These are phyloP conservation scores for Talaromyces marneffei DNA, from an alignment of 2,329 filamentous ascomycete genomes.

Conservation along the genomic window DNA sequence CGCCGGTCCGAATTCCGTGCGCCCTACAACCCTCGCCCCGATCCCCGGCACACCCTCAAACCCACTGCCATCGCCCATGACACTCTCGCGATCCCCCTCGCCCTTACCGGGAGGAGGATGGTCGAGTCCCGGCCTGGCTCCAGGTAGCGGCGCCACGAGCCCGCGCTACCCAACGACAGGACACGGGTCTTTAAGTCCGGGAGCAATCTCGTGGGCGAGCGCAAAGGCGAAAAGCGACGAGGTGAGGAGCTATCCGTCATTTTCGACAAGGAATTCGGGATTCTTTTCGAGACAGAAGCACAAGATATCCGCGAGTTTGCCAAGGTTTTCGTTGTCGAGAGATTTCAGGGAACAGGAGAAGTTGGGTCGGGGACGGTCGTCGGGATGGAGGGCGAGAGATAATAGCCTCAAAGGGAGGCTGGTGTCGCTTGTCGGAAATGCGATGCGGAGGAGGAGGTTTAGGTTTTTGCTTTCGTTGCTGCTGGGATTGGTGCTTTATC, in stretches of 20 bases:
- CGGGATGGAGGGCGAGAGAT: constrained; percentile 42
- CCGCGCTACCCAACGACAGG: constrained; percentile 43
- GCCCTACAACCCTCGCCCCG: constrained; percentile 26
- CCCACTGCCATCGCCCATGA: constrained; percentile 59
- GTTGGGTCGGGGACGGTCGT: constrained; percentile 50
- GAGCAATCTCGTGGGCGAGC: constrained; percentile 69
- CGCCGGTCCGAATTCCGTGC: constrained; percentile 14
- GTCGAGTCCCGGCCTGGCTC: constrained; percentile 74
- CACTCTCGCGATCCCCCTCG: constrained; percentile 79
- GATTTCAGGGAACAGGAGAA: constrained; percentile 75
- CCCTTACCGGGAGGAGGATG: constrained; percentile 79
- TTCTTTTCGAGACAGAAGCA: constrained; percentile 84
- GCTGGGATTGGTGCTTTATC: constrained; percentile 54
- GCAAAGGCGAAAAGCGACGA: constrained; percentile 71
- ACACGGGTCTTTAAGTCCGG: constrained; percentile 19
- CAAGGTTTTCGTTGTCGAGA: constrained; percentile 57
- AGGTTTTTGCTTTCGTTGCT: constrained; percentile 56
- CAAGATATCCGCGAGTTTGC: constrained; percentile 71
- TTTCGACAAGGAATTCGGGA: constrained; percentile 73
- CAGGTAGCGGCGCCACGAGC: constrained; percentile 65
- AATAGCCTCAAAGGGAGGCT: constrained; percentile 28
- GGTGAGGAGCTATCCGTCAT: constrained; percentile 69
- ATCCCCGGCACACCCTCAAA: constrained; percentile 56
- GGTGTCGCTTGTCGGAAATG: constrained; percentile 38
- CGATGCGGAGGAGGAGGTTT: constrained; percentile 62